A percentile compares a stretch with the other conserved stretches of the same genome.
Conservation (phyloP, 2,329 filamentous ascomycete genomes). For the Colletotrichum cereale region DNA sequence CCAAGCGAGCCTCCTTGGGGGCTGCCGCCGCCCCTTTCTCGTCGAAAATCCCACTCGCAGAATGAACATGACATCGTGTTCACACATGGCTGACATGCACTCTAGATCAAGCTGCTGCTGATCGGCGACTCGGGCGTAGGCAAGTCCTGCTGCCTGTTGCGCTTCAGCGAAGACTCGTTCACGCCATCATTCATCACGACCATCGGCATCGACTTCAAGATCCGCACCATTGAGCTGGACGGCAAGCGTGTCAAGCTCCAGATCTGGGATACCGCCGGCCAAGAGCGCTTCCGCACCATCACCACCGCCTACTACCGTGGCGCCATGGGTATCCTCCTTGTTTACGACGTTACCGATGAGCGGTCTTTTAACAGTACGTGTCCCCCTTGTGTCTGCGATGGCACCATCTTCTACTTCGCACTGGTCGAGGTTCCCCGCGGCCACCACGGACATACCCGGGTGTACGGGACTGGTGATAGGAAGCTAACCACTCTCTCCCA, state of each 20-base stretch:
- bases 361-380: slow-evolving; percentile 91
- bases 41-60: slow-evolving; percentile 33
- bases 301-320: slow-evolving; percentile 99
- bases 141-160: slow-evolving; percentile 96
- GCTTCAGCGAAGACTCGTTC: slow-evolving; percentile 98
- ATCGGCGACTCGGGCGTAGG: slow-evolving; percentile 97
- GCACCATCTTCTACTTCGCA: neutral
- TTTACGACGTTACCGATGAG: slow-evolving; percentile 98
- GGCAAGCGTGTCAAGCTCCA: slow-evolving; percentile 99
- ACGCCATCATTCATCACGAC: slow-evolving; percentile 98
- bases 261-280: slow-evolving; percentile 99
- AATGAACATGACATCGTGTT: slow-evolving; percentile 26
- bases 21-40: neutral
- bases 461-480: slow-evolving; percentile 16
- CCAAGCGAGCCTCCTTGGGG: neutral
- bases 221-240: slow-evolving; percentile 98
- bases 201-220: slow-evolving; percentile 99
- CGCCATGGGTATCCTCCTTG: slow-evolving; percentile 96
- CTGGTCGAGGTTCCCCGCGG: neutral
- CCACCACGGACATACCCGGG: neutral
- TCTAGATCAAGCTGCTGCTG: slow-evolving; percentile 93
- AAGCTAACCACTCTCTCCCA: slow-evolving; percentile 43
- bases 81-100: slow-evolving; percentile 41
- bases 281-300: slow-evolving; percentile 98
- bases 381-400: neutral